A percentile compares a stretch with the other conserved stretches of the same genome.
These are phyloP conservation scores for Tagetes patula DNA, from an alignment of 129 eudicot species.

Conservation along the genomic window DNA sequence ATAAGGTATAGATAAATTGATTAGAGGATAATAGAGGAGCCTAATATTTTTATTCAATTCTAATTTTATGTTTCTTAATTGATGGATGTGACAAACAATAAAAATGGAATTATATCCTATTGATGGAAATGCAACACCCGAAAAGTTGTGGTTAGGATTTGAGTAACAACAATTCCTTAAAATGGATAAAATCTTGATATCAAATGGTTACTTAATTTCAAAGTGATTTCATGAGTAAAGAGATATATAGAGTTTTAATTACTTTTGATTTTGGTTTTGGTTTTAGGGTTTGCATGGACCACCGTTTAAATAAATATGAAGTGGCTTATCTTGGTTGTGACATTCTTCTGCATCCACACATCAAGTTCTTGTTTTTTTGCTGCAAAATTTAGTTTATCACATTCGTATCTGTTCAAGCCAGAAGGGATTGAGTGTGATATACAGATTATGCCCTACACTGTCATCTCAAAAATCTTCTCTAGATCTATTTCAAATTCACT, in stretches of 20 bases:
- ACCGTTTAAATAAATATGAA: slow-evolving; percentile 24
- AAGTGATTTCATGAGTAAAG: neutral
- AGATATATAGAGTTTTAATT: neutral
- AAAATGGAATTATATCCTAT: slow-evolving; percentile 14
- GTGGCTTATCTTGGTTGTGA: slow-evolving; percentile 28
- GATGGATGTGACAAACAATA: slow-evolving; percentile 10
- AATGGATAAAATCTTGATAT: slow-evolving; percentile 28
- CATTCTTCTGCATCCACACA: slow-evolving; percentile 37
- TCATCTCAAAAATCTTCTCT: slow-evolving; percentile 16
- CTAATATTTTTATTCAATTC: too few relatives aligned
- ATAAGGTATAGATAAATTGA: too few relatives aligned
- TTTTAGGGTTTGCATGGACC: slow-evolving; percentile 37
- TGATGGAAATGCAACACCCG: slow-evolving; percentile 33
- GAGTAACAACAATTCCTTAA: slow-evolving; percentile 21
- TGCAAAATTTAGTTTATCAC: slow-evolving; percentile 12
- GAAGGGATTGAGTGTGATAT: slow-evolving; percentile 37
- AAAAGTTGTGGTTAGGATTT: slow-evolving; percentile 34
- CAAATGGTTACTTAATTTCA: neutral
- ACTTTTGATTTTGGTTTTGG: slow-evolving; percentile 12
- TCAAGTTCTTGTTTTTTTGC: slow-evolving; percentile 26
- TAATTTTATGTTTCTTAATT: slow-evolving; percentile 10
- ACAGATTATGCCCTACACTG: slow-evolving; percentile 29
- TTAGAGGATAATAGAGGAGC: too few relatives aligned
- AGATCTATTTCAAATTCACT: slow-evolving; percentile 7
- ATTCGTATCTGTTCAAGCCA: slow-evolving; percentile 29